These are phyloP conservation scores for Leccinum broughii DNA, from an alignment of 768 basidiomycete species.

Conservation along the genomic window DNA sequence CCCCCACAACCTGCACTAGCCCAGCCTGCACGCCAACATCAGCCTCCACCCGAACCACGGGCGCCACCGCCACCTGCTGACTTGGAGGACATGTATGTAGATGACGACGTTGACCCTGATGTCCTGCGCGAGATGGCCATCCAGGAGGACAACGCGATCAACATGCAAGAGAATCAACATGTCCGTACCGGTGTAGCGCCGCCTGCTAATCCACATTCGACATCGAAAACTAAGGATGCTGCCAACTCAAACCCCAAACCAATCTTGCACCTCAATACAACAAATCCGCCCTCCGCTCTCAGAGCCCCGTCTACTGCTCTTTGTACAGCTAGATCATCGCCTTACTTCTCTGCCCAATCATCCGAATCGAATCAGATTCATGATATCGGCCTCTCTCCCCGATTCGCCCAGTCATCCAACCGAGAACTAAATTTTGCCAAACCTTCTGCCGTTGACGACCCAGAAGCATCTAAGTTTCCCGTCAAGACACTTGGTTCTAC, in stretches of 20 bases:
- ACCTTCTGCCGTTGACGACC: constrained; percentile 34
- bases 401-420: constrained; percentile 24
- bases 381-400: constrained; percentile 34
- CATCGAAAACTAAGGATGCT: constrained; percentile 4
- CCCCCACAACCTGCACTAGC: constrained; percentile 15
- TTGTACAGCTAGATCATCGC: constrained; percentile 12
- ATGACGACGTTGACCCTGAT: constrained; percentile 33
- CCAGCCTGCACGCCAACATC: constrained; percentile 19
- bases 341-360: constrained; percentile 21
- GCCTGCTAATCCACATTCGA: neutral
- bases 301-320: constrained; percentile 2
- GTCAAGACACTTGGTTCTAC: constrained; percentile 10
- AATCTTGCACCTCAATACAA: neutral
- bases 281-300: constrained; percentile 13
- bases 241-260: constrained; percentile 3
- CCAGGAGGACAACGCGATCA: constrained; percentile 17
- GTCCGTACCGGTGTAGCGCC: neutral
- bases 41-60: constrained; percentile 7
- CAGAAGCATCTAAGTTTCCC: constrained; percentile 18
- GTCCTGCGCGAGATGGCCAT: constrained; percentile 26
- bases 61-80: constrained; percentile 16
- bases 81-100: constrained; percentile 26
- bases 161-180: constrained; percentile 4
- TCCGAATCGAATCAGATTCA: constrained; percentile 16
- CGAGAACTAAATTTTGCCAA: constrained; percentile 17